Evolutionary conservation across 176 grass and related monocot genomes (phyloP), one percentile per base, ranked within the genome.

Genomic region (Carex littledalei): DNA sequence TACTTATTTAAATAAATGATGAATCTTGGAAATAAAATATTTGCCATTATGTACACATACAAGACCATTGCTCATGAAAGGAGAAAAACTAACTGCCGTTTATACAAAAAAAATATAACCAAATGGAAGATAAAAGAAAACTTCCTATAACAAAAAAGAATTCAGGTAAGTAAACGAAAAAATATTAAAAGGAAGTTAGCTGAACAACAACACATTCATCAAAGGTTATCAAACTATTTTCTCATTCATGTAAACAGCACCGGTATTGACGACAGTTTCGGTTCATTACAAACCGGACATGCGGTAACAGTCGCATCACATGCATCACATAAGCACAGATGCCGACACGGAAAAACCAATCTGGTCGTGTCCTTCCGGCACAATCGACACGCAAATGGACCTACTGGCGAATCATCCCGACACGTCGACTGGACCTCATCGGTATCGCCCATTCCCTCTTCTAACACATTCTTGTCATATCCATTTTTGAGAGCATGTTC

Each of bases 281-380:
- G n/a, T 24, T 83, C 63, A 2, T 16, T 18, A 53, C 81, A 83
- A 1, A 67, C 61, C 5, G 81, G 81, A 53, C 81, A 83, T 5
- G 35, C 41, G 5, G 24, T 69, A 52, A 65, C 61, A 1, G 26
- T 63, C 1, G 64, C 49, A 52, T 83, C 81, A 3, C 81, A 83
- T 0, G 18, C 61, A 50, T 83, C 81, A 54, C 81, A 83, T 32
- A 83, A 20, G 32, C 62, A 83, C 22, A 83, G 64, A 67, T 83
- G 81, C 22, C 81, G 47, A 56, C 81, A 83, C 1, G 81, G 81
- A 49, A 83, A 53, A 47, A 83, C 24, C 24, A 83, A 14, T 22
- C 64, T 67, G 2, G 15, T 45, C 0, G 63, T 22, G 55, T 83
- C 81, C 24, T 69, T 52, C 5, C 41, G 41, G 45, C 81, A 83